phyloP scores from a whole-genome alignment of 345 rosid species.

The Linum usitatissimum region DNA sequence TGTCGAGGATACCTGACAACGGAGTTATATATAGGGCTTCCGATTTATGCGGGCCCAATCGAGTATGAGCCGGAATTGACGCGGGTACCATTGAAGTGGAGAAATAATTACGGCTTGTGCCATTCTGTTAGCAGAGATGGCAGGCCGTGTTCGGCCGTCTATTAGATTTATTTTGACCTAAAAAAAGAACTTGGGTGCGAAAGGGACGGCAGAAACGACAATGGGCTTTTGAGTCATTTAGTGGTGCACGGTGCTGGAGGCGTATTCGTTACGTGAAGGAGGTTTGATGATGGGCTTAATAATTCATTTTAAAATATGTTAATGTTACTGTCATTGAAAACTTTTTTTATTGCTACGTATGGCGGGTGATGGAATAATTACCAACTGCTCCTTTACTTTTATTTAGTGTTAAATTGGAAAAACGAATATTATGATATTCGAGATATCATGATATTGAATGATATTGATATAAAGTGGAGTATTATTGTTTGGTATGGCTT shows the following conservation, averaged over 20 bases:
- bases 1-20: no score
- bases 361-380: no score
- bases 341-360: no score
- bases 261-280: background rate
- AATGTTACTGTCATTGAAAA: no score
- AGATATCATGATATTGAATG: no score
- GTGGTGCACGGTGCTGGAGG: background rate
- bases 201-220: background rate
- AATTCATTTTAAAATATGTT: no score
- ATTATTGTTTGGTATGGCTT: no score
- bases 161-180: background rate
- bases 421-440: no score
- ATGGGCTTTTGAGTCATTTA: background rate
- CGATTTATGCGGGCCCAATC: background rate
- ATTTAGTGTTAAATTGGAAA: no score
- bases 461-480: no score
- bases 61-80: background rate
- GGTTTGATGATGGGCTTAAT: background rate
- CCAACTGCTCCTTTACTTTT: no score
- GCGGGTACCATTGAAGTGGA: background rate
- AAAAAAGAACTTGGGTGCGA: background rate
- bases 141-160: background rate
- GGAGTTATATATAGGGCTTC: no score
- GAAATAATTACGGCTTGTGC: background rate
- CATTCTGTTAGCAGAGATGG: background rate